Percentiles rank a stretch among this genome's conserved stretches.
phyloP scores from a whole-genome alignment of 2,329 filamentous ascomycete species.

The Fusarium ambrosium region DNA sequence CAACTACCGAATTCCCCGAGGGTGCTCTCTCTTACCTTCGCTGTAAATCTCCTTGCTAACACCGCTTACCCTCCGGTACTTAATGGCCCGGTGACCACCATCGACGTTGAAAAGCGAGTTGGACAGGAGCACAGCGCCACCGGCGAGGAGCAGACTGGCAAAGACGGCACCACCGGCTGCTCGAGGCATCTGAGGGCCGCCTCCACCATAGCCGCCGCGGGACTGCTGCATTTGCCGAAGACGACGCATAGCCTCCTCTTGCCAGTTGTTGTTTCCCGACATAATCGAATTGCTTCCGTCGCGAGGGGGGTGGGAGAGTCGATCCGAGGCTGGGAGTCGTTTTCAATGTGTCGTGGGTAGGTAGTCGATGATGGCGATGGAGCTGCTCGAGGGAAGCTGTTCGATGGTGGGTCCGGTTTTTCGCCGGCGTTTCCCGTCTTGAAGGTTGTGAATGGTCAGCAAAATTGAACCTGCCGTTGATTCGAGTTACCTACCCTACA shows the following conservation, averaged over 20 bases:
- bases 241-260: conserved; percentile 65
- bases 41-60: conserved; percentile 96
- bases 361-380: conserved; percentile 44
- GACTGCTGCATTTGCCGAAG: conserved; percentile 63
- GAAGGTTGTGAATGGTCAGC: conserved; percentile 13
- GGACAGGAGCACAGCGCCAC: conserved; percentile 66
- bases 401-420: conserved; percentile 45
- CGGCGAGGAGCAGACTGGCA: conserved; percentile 60
- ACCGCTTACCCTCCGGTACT: conserved; percentile 93
- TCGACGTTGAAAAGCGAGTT: conserved; percentile 86
- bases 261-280: conserved; percentile 57
- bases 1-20: conserved; percentile 30
- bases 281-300: conserved; percentile 40
- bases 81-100: conserved; percentile 98
- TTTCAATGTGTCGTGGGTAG: conserved; percentile 23
- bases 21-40: conserved; percentile 75
- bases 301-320: not conserved
- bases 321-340: conserved; percentile 28
- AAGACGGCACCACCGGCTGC: conserved; percentile 57
- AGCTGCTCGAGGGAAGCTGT: conserved; percentile 47
- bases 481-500: not conserved
- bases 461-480: not conserved
- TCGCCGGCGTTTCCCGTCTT: conserved; percentile 40
- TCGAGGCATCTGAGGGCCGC: conserved; percentile 58
- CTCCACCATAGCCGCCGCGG: conserved; percentile 59